A percentile compares a stretch with the other conserved stretches of the same genome.
Evolutionary conservation across 495 filamentous ascomycete genomes (phyloP).

Genomic region (Penicillium paradoxum): DNA sequence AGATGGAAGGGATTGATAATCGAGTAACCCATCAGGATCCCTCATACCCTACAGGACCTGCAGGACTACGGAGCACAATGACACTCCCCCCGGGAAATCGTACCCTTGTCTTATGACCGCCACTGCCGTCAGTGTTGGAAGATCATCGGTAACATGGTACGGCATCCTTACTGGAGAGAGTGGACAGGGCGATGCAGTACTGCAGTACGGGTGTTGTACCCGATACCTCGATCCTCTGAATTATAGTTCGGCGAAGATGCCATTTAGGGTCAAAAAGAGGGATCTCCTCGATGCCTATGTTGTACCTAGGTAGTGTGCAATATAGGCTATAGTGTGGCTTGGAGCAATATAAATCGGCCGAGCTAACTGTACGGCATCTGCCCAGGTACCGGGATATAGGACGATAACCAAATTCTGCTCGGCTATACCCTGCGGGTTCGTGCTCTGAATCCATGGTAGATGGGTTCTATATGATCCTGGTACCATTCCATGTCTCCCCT

Average conservation of each 20-base stretch:
- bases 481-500: slow-evolving; percentile 4
- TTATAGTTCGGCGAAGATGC: no score
- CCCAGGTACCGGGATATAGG: background rate
- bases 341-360: no score
- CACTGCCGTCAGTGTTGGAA: slow-evolving; percentile 28
- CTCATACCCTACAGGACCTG: background rate
- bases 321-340: no score
- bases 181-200: slow-evolving; percentile 4
- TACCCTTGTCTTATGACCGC: slow-evolving; percentile 17
- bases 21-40: background rate
- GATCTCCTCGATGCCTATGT: no score
- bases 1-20: slow-evolving; percentile 24
- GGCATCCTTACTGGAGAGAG: background rate
- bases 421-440: slow-evolving; percentile 18
- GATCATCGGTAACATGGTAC: slow-evolving; percentile 18
- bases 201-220: background rate
- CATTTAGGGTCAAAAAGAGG: no score
- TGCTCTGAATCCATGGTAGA: slow-evolving; percentile 13
- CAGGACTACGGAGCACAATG: background rate
- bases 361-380: no score
- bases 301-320: no score
- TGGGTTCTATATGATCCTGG: background rate
- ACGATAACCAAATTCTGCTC: slow-evolving; percentile 8
- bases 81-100: slow-evolving; percentile 7
- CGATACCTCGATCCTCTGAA: background rate